A percentile compares a stretch with the other conserved stretches of the same genome.
These are phyloP conservation scores for Neofusicoccum parvum DNA, from an alignment of 2,329 filamentous ascomycete species.

Conservation along the genomic window DNA sequence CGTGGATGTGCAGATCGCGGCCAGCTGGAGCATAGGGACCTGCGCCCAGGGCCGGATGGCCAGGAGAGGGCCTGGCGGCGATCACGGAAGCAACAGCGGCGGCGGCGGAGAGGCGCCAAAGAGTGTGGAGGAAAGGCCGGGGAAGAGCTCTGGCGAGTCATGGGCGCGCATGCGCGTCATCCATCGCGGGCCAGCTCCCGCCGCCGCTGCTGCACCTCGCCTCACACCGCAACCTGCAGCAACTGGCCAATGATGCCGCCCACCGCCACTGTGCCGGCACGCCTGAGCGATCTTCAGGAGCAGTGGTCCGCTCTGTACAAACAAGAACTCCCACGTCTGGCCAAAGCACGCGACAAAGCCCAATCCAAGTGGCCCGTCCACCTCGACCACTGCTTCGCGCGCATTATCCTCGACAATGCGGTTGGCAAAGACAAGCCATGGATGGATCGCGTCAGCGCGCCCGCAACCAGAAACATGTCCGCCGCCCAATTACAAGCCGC, in stretches of 20 bases:
- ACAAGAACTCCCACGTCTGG: slow-evolving; percentile 30
- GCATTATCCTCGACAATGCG: slow-evolving; percentile 48
- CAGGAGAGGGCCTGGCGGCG: neutral
- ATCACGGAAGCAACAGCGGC: slow-evolving; percentile 5
- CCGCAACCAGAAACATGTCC: slow-evolving; percentile 49
- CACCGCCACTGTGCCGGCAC: neutral
- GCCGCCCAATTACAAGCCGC: slow-evolving; percentile 39
- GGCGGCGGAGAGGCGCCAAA: neutral
- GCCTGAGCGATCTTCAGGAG: slow-evolving; percentile 2
- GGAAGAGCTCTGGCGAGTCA: neutral
- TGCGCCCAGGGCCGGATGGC: too few species aligned
- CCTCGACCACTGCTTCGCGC: slow-evolving; percentile 49
- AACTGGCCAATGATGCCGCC: neutral
- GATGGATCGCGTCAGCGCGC: slow-evolving; percentile 44
- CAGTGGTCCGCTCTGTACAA: slow-evolving; percentile 33
- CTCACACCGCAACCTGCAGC: neutral
- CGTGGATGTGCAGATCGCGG: too few species aligned
- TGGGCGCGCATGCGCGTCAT: neutral
- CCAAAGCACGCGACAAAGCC: slow-evolving; percentile 31
- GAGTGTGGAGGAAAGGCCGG: neutral
- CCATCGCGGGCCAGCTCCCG: neutral
- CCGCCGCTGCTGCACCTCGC: too few species aligned
- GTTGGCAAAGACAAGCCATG: slow-evolving; percentile 45
- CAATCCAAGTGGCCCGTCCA: slow-evolving; percentile 47
- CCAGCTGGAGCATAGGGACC: too few species aligned